Base-by-base conservation (phyloP, 306 rosid species). In the Vicia sativa region DNA sequence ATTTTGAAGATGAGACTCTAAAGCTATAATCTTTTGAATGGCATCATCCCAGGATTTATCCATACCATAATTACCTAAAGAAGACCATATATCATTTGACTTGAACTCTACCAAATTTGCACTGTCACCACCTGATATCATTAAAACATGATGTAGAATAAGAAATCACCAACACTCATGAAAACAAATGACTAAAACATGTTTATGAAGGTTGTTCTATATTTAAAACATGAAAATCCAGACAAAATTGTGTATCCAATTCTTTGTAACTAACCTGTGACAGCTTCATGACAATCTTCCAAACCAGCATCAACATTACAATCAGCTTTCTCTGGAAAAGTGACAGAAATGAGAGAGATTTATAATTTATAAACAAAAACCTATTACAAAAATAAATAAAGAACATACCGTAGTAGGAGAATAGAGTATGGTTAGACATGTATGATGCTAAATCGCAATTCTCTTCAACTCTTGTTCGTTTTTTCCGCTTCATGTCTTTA, bases 401-500 rank as follows among this genome's bases (percentile, higher is more conserved):
- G 48, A 76, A 57, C 72, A 49, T 83, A 92, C 96, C 93, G 35
- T 49, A 72, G 71, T 83, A 86, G 37, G 98, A 86, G 74, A 92
- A 82, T 56, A 87, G 68, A 59, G 52, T 73, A 70, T 90, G 98
- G 23, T 82, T 77, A 19, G 84, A 73, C 77, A 82, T 77, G 79
- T 80, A 87, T 15, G 87, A 65, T 4, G 34, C 71, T 49, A 72
- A 37, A 82, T 90, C 89, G 29, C 60, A 73, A 11, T 72, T 65
- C 39, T 86, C 82, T 79, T 92, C 98, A 70, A 77, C 76, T 80
- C 79, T 86, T 76, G 67, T 80, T 65, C 96, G 67, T 84, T 77
- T 90, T 74, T 75, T 87, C 84, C 96, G 86, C 83, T 77, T 90
- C 87, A 83, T 80, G 37, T 72, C 68, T 73, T 81, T 85, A 60